A percentile compares a stretch with the other conserved stretches of the same genome.
Evolutionary conservation across 768 basidiomycete species (phyloP).

Genomic region (Scleroderma citrinum): DNA sequence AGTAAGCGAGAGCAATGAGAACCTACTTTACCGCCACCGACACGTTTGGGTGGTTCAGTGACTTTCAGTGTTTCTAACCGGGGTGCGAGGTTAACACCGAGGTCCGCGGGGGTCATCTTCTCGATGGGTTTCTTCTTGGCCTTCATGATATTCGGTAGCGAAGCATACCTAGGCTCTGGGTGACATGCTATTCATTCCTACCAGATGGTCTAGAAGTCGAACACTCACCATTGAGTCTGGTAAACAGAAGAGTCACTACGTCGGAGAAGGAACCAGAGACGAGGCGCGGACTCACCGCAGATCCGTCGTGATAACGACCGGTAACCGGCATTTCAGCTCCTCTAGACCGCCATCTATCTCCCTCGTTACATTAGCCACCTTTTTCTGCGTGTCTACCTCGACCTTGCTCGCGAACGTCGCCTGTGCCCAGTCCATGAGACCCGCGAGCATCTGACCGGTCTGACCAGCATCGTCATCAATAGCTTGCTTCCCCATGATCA

Average conservation of each 20-base stretch:
- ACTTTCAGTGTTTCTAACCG: slow-evolving; percentile 83
- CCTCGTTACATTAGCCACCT: slow-evolving; percentile 65
- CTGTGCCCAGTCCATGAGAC: slow-evolving; percentile 86
- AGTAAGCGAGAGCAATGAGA: not conserved
- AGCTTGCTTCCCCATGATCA: slow-evolving; percentile 96
- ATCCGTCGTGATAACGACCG: slow-evolving; percentile 89
- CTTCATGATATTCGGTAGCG: slow-evolving; percentile 97
- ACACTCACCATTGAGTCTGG: slow-evolving; percentile 65
- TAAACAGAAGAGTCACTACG: not conserved
- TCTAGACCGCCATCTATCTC: slow-evolving; percentile 96
- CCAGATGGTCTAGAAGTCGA: not conserved
- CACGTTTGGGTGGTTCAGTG: slow-evolving; percentile 81
- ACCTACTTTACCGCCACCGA: slow-evolving; percentile 84
- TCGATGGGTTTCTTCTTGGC: slow-evolving; percentile 99
- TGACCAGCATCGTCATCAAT: slow-evolving; percentile 96
- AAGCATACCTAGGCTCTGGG: slow-evolving; percentile 91
- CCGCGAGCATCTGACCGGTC: slow-evolving; percentile 97
- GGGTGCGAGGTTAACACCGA: slow-evolving; percentile 80
- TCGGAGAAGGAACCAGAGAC: not conserved
- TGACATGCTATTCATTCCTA: slow-evolving; percentile 1
- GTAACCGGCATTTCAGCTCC: slow-evolving; percentile 72
- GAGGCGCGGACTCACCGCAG: slow-evolving; percentile 55
- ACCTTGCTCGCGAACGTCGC: slow-evolving; percentile 93
- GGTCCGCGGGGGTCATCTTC: slow-evolving; percentile 71
- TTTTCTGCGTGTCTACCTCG: slow-evolving; percentile 57